Base-by-base conservation (phyloP, 768 basidiomycete genomes). In the Ramaria rubella region DNA sequence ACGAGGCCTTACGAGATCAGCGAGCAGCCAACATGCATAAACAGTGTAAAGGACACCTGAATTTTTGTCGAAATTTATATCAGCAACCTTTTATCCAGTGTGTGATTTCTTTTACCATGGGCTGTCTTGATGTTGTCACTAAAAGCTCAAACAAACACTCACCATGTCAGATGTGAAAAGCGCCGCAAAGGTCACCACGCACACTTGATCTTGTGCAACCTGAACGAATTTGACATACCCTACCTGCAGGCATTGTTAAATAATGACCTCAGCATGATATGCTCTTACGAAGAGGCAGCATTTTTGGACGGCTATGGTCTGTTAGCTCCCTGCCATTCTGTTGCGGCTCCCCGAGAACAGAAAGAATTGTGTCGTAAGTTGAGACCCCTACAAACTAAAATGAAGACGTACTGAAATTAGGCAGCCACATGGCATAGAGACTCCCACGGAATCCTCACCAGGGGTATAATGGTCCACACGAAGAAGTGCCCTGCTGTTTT, bases 241-340 rank as follows among this genome's bases (percentile, higher is more conserved):
- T 69, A 69, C 38, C 56, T 69, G 0, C 36, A 30, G 14, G 67
- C 67, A 4, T 36, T 69, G 1, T 55, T 69, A 23, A 19, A 29
- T 5, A 43, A 43, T 29, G 23, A 64, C 6, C 34, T 38, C 4
- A 15, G 3, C 1, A 30, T 29, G 29, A 62, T 62, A 42, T n/a
- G 44, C 2, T 14, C 9, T 0, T 48, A 58, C 24, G 52, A 65
- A 31, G 34, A 44, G 5, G 19, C 44, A 33, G 60, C 62, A 2
- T 52, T 51, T 21, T 34, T n/a, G 34, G 34, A 15, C 5, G 63
- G 59, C 1, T 66, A 65, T 57, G 66, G 67, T 3, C 67, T 66
- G 1, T 60, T 60, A 6, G 49, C 42, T 4, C 63, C 63, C 0
- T 69, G 66, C 17, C n/a, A 21, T 5, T 64, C 62, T 21, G 29